Conservation (phyloP, 345 rosid genomes). For the Dipteronia dyeriana region DNA sequence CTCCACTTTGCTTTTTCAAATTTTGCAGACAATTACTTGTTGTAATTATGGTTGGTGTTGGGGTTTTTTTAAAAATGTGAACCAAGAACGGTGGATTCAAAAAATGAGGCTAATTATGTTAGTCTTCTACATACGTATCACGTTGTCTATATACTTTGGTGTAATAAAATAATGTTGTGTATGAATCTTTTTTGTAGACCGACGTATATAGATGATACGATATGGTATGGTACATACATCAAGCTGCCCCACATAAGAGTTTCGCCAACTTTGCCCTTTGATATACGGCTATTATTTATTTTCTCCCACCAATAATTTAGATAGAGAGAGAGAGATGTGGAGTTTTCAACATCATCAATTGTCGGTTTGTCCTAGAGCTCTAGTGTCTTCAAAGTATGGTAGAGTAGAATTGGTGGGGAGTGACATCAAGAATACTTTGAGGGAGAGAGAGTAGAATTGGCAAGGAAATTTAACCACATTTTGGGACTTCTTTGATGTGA, state of each 20-base stretch:
- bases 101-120: not conserved
- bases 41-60: constrained; percentile 27
- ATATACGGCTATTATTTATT: not conserved
- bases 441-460: not conserved
- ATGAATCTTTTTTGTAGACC: too few relatives aligned
- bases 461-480: not conserved
- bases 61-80: constrained; percentile 5
- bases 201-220: too few relatives aligned
- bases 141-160: too few relatives aligned
- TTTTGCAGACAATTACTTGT: constrained; percentile 13
- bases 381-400: constrained; percentile 36
- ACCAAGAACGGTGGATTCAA: constrained; percentile 4
- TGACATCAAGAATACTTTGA: constrained; percentile 23
- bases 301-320: constrained; percentile 28
- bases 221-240: not conserved
- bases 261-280: not conserved
- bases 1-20: constrained; percentile 18
- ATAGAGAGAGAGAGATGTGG: constrained; percentile 7
- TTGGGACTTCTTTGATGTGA: not conserved
- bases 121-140: too few relatives aligned
- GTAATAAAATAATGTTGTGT: too few relatives aligned
- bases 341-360: constrained; percentile 27
- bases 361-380: constrained; percentile 30
- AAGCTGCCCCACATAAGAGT: not conserved
- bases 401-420: constrained; percentile 28